Evolutionary conservation across 306 rosid species (phyloP), one percentile per base, ranked within the genome.

Genomic region (Arachis stenosperma): DNA sequence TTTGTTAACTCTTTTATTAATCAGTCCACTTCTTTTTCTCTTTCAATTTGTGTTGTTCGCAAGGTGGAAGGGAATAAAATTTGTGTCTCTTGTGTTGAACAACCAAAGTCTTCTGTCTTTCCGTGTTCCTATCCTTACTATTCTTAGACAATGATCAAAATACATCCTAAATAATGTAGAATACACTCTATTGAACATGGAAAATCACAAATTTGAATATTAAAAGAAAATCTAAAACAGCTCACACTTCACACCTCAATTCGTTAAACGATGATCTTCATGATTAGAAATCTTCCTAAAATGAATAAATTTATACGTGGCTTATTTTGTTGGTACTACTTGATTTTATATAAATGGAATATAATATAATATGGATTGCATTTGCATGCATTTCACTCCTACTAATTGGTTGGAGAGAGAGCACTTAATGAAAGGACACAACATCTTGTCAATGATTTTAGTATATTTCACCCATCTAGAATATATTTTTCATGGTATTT

Each of bases 221-320:
- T 2, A 33, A 33, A 33, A 4, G 37, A 33, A 33, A 33, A 33
- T 33, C 68, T 44, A 46, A 75, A 64, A 68, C 75, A 80, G 74
- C 77, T 73, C 71, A 80, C 69, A 71, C 58, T 76, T 76, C 81
- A 73, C 57, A 62, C 74, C 66, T 46, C 46, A 70, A 43, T 33
- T 71, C 67, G 79, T 79, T 74, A 79, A 62, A 70, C 64, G 2
- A 69, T 63, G 65, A 70, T 72, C 50, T 57, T 79, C 78, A 65
- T 65, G 50, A 79, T 79, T 79, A 43, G 37, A 43, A 6, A 22
- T 30, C 55, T 10, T 50, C 12, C 63, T 14, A 68, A 74, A 74
- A 61, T 22, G 10, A 80, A 54, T 74, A 33, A 33, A 22, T 61
- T 68, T 74, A 10, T 79, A 43, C 62, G 22, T 60, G 55, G 57